A percentile compares a stretch with the other conserved stretches of the same genome.
phyloP scores from a whole-genome alignment of 1,284 basidiomycete genomes.

The Porodaedalea pini region DNA sequence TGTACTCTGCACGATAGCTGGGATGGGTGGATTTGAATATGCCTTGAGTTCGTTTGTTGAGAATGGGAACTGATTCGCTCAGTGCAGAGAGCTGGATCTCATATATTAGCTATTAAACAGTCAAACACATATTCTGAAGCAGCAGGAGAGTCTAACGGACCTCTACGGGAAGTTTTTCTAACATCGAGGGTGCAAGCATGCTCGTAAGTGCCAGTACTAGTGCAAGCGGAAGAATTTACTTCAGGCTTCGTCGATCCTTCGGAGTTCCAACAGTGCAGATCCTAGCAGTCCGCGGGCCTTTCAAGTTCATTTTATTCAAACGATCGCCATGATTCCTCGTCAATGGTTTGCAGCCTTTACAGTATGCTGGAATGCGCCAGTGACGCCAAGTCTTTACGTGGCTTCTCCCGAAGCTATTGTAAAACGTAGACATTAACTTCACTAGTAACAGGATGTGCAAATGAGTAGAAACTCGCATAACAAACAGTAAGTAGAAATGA shows the following conservation, averaged over 20 bases:
- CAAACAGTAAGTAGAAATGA: too few relatives aligned
- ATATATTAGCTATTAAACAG: slow-evolving; percentile 56
- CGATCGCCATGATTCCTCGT: too few relatives aligned
- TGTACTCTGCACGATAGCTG: slow-evolving; percentile 57
- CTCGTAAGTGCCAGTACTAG: not conserved
- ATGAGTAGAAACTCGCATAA: too few relatives aligned
- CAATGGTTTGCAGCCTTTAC: too few relatives aligned
- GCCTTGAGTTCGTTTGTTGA: slow-evolving; percentile 47
- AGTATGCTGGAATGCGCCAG: too few relatives aligned
- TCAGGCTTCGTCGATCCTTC: not conserved
- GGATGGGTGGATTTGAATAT: slow-evolving; percentile 52
- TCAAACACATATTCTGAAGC: not conserved
- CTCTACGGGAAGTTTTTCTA: slow-evolving; percentile 17
- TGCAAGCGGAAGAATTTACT: not conserved
- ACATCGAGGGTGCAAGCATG: slow-evolving; percentile 2
- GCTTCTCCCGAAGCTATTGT: too few relatives aligned
- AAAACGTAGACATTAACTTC: too few relatives aligned
- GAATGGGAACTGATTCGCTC: slow-evolving; percentile 55
- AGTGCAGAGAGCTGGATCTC: slow-evolving; percentile 66
- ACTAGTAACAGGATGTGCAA: too few relatives aligned
- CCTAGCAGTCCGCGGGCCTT: too few relatives aligned
- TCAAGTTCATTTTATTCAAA: too few relatives aligned
- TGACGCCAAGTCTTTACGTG: too few relatives aligned
- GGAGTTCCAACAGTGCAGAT: not conserved
- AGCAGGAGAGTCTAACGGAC: not conserved